Base-by-base conservation (phyloP, 2,329 filamentous ascomycete species). In the Fusarium neocosmosporiellum region DNA sequence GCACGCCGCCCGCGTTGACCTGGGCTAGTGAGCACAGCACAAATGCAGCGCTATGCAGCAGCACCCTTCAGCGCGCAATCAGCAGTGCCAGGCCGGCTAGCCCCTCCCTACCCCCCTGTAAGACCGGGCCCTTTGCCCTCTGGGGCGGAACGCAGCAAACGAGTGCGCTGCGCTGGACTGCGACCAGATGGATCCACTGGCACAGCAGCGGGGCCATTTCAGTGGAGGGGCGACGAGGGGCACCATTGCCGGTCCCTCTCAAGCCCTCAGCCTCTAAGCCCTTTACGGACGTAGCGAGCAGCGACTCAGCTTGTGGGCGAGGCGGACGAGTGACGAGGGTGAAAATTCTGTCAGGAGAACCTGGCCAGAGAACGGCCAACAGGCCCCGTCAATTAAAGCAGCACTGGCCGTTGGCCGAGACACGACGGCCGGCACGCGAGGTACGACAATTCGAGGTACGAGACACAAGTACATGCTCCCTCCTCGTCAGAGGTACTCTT, bases 261-360 rank as follows among this genome's bases (percentile, higher is more conserved):
- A 53, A 66, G 59, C 60, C 22, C 18, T 64, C 54, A 55, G 61
- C 27, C 58, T 39, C 74, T 77, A 77, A 60, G 29, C 75, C 67
- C n/a, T 65, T 77, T 77, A 66, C 46, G 71, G 74, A 36, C 27
- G 63, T 72, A 75, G 73, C 65, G 63, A 75, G 65, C 70, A 70
- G 58, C 63, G 72, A 48, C 69, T 73, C 63, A 71, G 67, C 67
- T 68, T 67, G 54, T 71, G 65, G 48, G 59, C 66, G 63, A 76
- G 72, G 74, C 72, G 73, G 74, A 70, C 73, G 64, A 72, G 64
- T 50, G 69, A 75, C 72, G 69, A 70, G 63, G 58, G 70, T 77
- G 77, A 79, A 79, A 79, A 79, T 70, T 79, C 77, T 79, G 76
- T 77, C 77, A 79, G 77, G 77, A 78, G 76, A 79, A 78, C 77